Percentiles rank a stretch among this genome's conserved stretches.
phyloP scores from a whole-genome alignment of 306 rosid species.

The Malus sieversii region DNA sequence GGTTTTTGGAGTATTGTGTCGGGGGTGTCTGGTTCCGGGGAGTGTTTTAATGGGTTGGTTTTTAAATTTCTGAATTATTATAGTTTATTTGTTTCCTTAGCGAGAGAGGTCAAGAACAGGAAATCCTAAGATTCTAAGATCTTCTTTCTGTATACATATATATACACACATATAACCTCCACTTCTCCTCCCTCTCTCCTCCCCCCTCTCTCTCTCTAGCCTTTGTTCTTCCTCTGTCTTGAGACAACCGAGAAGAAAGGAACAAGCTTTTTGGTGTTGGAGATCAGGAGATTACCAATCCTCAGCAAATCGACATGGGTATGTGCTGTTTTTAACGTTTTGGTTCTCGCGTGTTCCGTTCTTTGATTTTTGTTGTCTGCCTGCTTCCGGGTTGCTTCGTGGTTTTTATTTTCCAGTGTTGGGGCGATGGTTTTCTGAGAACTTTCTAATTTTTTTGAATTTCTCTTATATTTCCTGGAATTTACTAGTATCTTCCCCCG shows the following conservation, averaged over 20 bases:
- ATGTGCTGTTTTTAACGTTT: conserved; percentile 7
- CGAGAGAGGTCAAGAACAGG: conserved; percentile 30
- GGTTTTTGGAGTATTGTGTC: conserved; percentile 95
- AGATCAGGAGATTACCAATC: conserved; percentile 38
- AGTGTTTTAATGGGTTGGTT: background rate
- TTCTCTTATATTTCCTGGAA: conserved; percentile 9
- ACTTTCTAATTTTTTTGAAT: background rate
- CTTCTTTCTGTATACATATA: conserved; percentile 8
- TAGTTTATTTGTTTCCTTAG: conserved; percentile 32
- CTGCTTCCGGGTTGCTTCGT: background rate
- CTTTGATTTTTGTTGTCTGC: conserved; percentile 20
- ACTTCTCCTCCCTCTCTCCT: background rate
- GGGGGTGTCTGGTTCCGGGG: conserved; percentile 36
- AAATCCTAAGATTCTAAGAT: conserved; percentile 23
- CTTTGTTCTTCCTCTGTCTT: conserved; percentile 4
- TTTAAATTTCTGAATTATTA: background rate
- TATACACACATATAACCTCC: background rate
- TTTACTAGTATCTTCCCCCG: conserved; percentile 15
- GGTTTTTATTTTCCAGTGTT: no score
- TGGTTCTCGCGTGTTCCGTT: conserved; percentile 26
- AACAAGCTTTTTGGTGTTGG: conserved; percentile 11
- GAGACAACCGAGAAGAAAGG: conserved; percentile 22
- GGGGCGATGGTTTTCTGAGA: background rate
- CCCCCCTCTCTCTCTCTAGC: background rate
- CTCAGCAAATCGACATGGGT: conserved; percentile 49